A percentile compares a stretch with the other conserved stretches of the same genome.
Evolutionary conservation across 805 yeast species (phyloP).

Genomic region (Wickerhamomyces hampshirensis): DNA sequence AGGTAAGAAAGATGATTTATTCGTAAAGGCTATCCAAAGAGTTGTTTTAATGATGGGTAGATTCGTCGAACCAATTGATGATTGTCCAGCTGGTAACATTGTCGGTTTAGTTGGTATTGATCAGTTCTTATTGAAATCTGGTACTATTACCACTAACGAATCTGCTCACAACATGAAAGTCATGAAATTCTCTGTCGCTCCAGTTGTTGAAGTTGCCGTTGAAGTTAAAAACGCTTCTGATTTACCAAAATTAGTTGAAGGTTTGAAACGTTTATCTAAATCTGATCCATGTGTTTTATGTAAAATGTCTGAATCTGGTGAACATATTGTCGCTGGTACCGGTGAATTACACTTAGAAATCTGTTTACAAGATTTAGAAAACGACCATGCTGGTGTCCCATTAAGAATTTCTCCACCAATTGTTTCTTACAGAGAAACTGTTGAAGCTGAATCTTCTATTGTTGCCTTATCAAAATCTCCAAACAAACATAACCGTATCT

Average conservation of each 20-base stretch:
- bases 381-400: constrained; percentile 99
- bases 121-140: constrained; percentile 98
- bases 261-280: constrained; percentile 99
- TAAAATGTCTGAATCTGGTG: constrained; percentile 90
- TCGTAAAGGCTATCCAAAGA: constrained; percentile 97
- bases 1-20: constrained; percentile 97
- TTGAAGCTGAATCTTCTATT: constrained; percentile 88
- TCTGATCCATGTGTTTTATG: constrained; percentile 98
- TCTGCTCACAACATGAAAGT: constrained; percentile 99
- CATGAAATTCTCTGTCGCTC: constrained; percentile 99
- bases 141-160: constrained; percentile 97
- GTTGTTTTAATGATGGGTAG: constrained; percentile 99
- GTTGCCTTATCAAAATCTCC: constrained; percentile 98
- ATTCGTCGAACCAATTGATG: constrained; percentile 95
- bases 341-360: constrained; percentile 99
- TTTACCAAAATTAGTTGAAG: constrained; percentile 98
- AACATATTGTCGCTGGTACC: constrained; percentile 99
- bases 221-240: constrained; percentile 99
- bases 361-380: constrained; percentile 91
- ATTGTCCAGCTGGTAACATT: constrained; percentile 99
- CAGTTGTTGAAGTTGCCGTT: constrained; percentile 99
- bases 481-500: constrained; percentile 99
- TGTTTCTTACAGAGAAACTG: constrained; percentile 98
- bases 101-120: constrained; percentile 99
- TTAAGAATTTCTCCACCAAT: constrained; percentile 96